These are phyloP conservation scores for Phialophora chinensis DNA, from an alignment of 2,329 filamentous ascomycete species.

Conservation along the genomic window DNA sequence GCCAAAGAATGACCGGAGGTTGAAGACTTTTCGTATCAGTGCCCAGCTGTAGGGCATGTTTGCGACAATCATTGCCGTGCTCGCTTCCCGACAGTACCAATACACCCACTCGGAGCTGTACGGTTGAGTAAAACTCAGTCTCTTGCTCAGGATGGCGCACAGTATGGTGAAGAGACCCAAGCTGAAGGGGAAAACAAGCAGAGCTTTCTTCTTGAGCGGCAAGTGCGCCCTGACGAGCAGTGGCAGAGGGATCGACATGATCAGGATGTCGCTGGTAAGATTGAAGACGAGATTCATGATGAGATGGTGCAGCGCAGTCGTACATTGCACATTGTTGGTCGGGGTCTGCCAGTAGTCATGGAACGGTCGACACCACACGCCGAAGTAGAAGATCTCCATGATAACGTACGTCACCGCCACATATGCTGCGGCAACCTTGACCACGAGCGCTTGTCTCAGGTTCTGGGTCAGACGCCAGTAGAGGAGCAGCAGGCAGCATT, in stretches of 20 bases:
- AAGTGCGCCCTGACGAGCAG: constrained; percentile 52
- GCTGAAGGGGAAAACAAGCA: constrained; percentile 62
- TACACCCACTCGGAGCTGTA: constrained; percentile 63
- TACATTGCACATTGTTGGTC: constrained; percentile 51
- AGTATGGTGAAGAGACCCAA: constrained; percentile 64
- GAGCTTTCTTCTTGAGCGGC: constrained; percentile 56
- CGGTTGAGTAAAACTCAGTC: constrained; percentile 64
- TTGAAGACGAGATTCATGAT: constrained; percentile 57
- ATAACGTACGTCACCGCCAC: constrained; percentile 55
- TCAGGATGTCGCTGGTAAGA: constrained; percentile 54
- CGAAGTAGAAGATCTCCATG: constrained; percentile 59
- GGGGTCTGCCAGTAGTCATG: constrained; percentile 61
- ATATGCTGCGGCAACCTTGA: constrained; percentile 52
- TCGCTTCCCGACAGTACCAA: constrained; percentile 67
- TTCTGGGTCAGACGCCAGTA: constrained; percentile 58
- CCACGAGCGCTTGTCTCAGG: constrained; percentile 45
- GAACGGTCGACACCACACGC: constrained; percentile 61
- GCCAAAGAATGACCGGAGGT: constrained; percentile 43
- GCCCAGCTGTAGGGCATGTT: constrained; percentile 68
- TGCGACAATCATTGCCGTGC: constrained; percentile 64
- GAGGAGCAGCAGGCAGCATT: constrained; percentile 59
- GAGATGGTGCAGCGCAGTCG: constrained; percentile 56
- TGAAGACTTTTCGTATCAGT: constrained; percentile 58
- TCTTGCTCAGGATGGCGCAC: constrained; percentile 65
- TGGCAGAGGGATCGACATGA: constrained; percentile 55